phyloP scores from a whole-genome alignment of 1,139 yeast genomes.

The Kurtzmaniella natalensis region DNA sequence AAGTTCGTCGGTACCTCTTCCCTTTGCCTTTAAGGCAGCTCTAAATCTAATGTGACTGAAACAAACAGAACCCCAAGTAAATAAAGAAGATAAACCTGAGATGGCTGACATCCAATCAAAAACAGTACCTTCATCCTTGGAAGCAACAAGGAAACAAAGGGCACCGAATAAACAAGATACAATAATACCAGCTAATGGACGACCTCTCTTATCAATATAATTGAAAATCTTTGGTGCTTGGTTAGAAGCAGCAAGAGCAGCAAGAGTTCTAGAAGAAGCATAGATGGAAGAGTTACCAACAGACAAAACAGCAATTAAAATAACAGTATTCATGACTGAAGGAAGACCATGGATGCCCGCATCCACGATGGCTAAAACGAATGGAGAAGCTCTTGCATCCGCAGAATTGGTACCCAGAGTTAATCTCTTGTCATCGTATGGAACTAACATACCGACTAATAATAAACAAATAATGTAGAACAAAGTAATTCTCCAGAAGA shows the following conservation, averaged over 20 bases:
- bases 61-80: constrained; percentile 81
- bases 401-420: constrained; percentile 28
- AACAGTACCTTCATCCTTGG: constrained; percentile 57
- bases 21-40: constrained; percentile 62
- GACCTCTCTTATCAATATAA: constrained; percentile 69
- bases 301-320: constrained; percentile 43
- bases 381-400: constrained; percentile 43
- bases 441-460: constrained; percentile 29
- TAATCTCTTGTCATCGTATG: constrained; percentile 29
- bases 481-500: constrained; percentile 32
- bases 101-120: constrained; percentile 81
- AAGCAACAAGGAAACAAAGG: constrained; percentile 70
- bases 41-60: constrained; percentile 77
- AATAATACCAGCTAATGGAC: constrained; percentile 67
- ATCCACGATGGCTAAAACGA: constrained; percentile 40
- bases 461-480: constrained; percentile 30
- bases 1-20: constrained; percentile 61
- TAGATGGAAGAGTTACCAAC: constrained; percentile 55
- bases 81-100: constrained; percentile 78
- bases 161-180: constrained; percentile 59
- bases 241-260: constrained; percentile 78
- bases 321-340: constrained; percentile 45
- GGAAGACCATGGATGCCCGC: constrained; percentile 44
- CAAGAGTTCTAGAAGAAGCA: constrained; percentile 77
- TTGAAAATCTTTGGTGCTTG: constrained; percentile 72